These are phyloP conservation scores for Senna tora DNA, from an alignment of 306 rosid genomes.

Conservation along the genomic window DNA sequence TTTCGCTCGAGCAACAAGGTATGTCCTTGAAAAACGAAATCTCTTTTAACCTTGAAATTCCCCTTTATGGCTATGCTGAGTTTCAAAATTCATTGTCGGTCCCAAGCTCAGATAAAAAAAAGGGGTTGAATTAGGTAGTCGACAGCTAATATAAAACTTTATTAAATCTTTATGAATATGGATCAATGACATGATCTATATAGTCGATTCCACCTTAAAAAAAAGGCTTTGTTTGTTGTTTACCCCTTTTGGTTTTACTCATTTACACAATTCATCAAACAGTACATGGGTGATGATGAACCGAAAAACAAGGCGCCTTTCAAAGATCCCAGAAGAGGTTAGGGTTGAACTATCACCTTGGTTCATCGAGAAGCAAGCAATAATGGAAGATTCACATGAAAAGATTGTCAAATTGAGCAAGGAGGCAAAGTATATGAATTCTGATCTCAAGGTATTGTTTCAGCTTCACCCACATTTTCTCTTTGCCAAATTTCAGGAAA, in stretches of 20 bases:
- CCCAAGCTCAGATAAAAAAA: no score
- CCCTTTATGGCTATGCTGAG: neutral
- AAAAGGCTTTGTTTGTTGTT: no score
- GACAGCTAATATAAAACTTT: no score
- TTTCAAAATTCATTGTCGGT: no score
- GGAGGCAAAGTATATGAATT: conserved; percentile 67
- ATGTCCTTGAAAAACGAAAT: conserved; percentile 2
- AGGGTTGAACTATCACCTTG: conserved; percentile 85
- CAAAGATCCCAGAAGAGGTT: conserved; percentile 89
- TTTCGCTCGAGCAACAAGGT: conserved; percentile 86
- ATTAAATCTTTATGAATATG: no score
- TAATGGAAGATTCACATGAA: conserved; percentile 63
- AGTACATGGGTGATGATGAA: conserved; percentile 99
- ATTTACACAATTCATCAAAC: conserved; percentile 41
- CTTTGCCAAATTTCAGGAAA: conserved; percentile 14
- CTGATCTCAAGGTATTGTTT: conserved; percentile 60
- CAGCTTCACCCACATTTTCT: conserved; percentile 10
- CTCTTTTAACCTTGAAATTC: neutral
- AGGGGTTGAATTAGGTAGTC: no score
- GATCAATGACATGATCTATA: no score
- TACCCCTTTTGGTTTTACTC: conserved; percentile 26
- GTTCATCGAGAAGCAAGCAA: conserved; percentile 81
- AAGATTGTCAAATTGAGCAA: conserved; percentile 75
- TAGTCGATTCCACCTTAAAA: no score
- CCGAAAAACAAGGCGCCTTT: conserved; percentile 85